Conservation (phyloP, 352 stramenopile species). For the Phytopythium sindhum region DNA sequence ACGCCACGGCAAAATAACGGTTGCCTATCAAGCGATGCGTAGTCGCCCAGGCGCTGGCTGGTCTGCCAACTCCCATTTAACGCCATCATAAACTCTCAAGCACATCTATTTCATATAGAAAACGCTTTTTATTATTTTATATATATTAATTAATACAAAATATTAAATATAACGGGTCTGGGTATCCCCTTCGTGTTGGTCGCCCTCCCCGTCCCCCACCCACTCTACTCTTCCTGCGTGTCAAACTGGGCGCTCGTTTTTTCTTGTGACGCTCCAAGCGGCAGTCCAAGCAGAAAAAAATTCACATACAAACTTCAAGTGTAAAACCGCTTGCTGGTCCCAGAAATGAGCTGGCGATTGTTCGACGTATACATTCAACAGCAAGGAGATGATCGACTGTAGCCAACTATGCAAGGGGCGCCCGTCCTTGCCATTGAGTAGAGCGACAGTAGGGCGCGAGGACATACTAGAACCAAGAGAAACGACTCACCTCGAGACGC, state of each 20-base stretch:
- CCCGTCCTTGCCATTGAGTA: neutral
- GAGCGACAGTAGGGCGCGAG: neutral
- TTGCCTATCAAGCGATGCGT: neutral
- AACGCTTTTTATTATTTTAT: neutral
- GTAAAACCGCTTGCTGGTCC: too few relatives aligned
- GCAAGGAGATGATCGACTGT: neutral
- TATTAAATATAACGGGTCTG: neutral
- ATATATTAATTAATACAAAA: neutral
- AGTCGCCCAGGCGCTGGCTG: neutral
- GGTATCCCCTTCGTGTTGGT: neutral
- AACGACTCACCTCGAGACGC: too few relatives aligned
- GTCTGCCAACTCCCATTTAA: neutral
- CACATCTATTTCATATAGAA: too few relatives aligned
- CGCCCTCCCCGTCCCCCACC: too few relatives aligned
- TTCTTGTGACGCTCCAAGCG: conserved; percentile 1
- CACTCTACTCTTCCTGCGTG: neutral
- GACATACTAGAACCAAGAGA: neutral
- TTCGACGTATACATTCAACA: neutral
- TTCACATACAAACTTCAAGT: neutral
- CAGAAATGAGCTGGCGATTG: neutral
- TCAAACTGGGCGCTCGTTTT: neutral
- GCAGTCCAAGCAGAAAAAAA: conserved; percentile 5
- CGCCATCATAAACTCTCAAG: neutral
- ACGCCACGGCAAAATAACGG: neutral
- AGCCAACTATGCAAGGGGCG: neutral